Percentiles rank a stretch among this genome's conserved stretches.
phyloP scores from a whole-genome alignment of 2,329 filamentous ascomycete species.

The Beauveria medogensis region DNA sequence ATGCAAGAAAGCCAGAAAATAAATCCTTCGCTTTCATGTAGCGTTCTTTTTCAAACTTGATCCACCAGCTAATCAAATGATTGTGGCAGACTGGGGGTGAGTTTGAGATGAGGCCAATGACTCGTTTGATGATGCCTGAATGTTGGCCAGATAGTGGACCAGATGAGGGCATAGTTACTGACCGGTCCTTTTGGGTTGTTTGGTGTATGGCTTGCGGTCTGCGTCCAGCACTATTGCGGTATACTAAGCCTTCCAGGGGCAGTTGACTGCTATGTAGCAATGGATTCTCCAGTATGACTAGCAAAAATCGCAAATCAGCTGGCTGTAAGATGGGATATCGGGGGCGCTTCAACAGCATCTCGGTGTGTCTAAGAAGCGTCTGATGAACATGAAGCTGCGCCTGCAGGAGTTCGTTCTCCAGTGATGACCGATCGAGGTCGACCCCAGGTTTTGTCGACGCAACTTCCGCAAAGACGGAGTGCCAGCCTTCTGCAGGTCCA shows the following conservation, averaged over 20 bases:
- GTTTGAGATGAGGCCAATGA: conserved; percentile 73
- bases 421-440: conserved; percentile 29
- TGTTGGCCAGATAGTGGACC: conserved; percentile 56
- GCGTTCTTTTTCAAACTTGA: conserved; percentile 56
- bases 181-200: conserved; percentile 14
- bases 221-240: conserved; percentile 20
- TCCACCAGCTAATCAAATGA: conserved; percentile 70
- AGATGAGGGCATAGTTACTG: conserved; percentile 21
- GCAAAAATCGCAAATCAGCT: conserved; percentile 65
- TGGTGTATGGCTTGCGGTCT: conserved; percentile 14
- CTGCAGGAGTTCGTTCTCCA: conserved; percentile 40
- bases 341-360: conserved; percentile 72
- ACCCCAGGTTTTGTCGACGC: conserved; percentile 21
- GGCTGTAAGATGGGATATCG: conserved; percentile 59
- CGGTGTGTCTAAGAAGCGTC: conserved; percentile 67
- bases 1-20: conserved; percentile 69
- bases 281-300: conserved; percentile 74
- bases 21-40: conserved; percentile 72
- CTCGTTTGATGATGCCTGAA: conserved; percentile 76
- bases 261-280: conserved; percentile 48
- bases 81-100: conserved; percentile 67
- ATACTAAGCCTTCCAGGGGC: conserved; percentile 33
- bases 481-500: conserved; percentile 62
- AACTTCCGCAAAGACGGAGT: conserved; percentile 48
- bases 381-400: conserved; percentile 64